Base-by-base conservation (phyloP, 1,284 basidiomycete species). In the Gomphus bonarii region DNA sequence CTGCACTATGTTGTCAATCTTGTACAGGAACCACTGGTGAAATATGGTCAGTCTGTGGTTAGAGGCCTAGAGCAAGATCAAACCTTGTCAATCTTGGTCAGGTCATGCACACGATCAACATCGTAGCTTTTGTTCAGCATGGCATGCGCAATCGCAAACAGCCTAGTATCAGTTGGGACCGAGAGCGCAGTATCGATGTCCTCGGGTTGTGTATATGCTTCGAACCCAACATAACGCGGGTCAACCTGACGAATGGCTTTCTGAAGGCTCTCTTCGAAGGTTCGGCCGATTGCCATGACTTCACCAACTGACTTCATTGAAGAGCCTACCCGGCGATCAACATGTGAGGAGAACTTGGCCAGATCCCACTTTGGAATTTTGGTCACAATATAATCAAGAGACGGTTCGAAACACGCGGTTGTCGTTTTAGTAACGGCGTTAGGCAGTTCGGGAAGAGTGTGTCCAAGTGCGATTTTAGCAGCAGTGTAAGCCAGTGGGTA, bases 321-420 rank as follows among this genome's bases (percentile, higher is more conserved):
- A 2, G 95, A 98, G 40, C 97, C 95, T 55, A 99, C 85, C 68
- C 94, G 86, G 60, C 95, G 88, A 70, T 97, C 88, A 59, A 99
- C 97, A 68, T 97, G 94, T 2, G 77, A 73, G 18, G 85, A 87
- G 79, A 99, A 98, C 75, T 99, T 99, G 64, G 94, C 93, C 61
- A 99, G 76, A 73, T 99, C 97, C 95, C 97, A 99, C 73, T 98
- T 98, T 64, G 97, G 97, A 65, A 99, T 99, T 77, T 99, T 99
- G 59, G 94, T 98, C 62, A 99, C 95, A 67, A 99, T 97, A 74
- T 99, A 99, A 73, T 99, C 97, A 54, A 99, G 79, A 12, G 94
- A 95, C n/a, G 97, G 95, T 70, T 99, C 97, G 72, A 99, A 99
- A 73, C 97, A 99, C 1, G 97, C 97, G 7, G 95, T 99, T 4